Evolutionary conservation across 2,329 filamentous ascomycete species (phyloP).

Genomic region (Hirsutella thompsonii): DNA sequence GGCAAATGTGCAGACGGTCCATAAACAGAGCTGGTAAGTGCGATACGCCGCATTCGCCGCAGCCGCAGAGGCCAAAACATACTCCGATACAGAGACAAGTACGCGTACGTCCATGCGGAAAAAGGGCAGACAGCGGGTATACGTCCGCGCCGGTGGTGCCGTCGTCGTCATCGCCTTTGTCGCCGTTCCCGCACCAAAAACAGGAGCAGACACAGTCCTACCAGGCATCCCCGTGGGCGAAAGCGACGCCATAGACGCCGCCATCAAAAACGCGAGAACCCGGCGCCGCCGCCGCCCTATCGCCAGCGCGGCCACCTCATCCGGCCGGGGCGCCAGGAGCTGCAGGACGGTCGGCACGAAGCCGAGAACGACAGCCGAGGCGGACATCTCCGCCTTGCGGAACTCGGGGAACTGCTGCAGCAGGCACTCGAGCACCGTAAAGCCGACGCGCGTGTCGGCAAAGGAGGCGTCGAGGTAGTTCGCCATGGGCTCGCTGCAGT

Average conservation of each 20-base stretch:
- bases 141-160: background rate
- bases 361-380: constrained; percentile 10
- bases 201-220: too few relatives aligned
- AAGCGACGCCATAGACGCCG: background rate
- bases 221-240: too few relatives aligned
- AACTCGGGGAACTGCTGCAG: constrained; percentile 9
- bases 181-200: background rate
- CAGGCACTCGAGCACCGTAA: constrained; percentile 9
- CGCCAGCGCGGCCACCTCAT: constrained; percentile 10
- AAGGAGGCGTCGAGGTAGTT: background rate
- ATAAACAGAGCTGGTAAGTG: constrained; percentile 12
- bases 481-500: background rate
- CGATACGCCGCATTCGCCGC: constrained; percentile 13
- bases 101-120: background rate
- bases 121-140: background rate
- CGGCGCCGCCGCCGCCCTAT: constrained; percentile 10
- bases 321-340: constrained; percentile 6
- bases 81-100: constrained; percentile 5
- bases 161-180: background rate
- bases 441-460: background rate
- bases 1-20: constrained; percentile 13
- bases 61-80: constrained; percentile 9
- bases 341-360: constrained; percentile 9
- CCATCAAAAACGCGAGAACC: constrained; percentile 8
- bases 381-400: constrained; percentile 11